phyloP scores from a whole-genome alignment of 2,329 filamentous ascomycete genomes.

The Cladosporium sp. region DNA sequence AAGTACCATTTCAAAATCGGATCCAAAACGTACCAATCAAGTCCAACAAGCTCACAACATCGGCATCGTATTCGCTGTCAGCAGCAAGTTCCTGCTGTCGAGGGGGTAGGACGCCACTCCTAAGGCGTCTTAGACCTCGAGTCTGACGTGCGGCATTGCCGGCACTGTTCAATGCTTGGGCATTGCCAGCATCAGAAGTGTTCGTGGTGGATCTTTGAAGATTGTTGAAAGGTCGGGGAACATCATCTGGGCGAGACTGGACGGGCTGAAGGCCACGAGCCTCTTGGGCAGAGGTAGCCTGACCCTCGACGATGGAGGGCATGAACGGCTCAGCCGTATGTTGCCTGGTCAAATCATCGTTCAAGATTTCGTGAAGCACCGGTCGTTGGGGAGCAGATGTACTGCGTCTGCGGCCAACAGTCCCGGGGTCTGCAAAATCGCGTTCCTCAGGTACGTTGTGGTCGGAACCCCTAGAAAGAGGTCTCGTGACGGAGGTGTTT shows the following conservation, averaged over 20 bases:
- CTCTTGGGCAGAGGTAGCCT: constrained; percentile 22
- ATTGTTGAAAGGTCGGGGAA: neutral
- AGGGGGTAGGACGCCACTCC: constrained; percentile 19
- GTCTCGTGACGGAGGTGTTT: constrained; percentile 20
- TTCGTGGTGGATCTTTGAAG: constrained; percentile 9
- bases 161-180: constrained; percentile 33
- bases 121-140: constrained; percentile 30
- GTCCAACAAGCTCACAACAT: constrained; percentile 68
- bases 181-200: constrained; percentile 15
- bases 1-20: neutral
- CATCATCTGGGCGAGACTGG: constrained; percentile 1
- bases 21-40: constrained; percentile 60
- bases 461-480: constrained; percentile 17
- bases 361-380: constrained; percentile 23
- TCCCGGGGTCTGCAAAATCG: constrained; percentile 20
- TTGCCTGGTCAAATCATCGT: constrained; percentile 31
- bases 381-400: constrained; percentile 37
- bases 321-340: constrained; percentile 32
- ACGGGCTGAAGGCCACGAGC: constrained; percentile 21
- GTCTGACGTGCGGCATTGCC: constrained; percentile 33
- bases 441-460: constrained; percentile 21
- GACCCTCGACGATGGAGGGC: constrained; percentile 35
- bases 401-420: constrained; percentile 33
- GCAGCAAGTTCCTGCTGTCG: constrained; percentile 15
- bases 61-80: constrained; percentile 57